Conservation (phyloP, 2,329 filamentous ascomycete species). For the Sphaceloma murrayae region DNA sequence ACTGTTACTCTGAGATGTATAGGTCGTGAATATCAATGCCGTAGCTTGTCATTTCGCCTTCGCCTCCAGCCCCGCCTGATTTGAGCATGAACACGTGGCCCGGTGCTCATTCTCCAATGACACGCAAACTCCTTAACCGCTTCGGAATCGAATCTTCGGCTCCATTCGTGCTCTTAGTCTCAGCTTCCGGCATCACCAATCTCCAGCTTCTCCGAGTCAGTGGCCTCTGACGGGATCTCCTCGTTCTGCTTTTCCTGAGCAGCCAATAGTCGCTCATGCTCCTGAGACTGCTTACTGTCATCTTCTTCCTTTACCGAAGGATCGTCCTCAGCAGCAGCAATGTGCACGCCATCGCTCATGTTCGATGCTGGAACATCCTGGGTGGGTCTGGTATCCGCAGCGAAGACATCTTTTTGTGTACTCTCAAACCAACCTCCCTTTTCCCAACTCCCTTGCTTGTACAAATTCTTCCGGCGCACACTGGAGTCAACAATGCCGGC, state of each 20-base stretch:
- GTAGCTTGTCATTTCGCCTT: too few relatives aligned
- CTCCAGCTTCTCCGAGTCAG: neutral
- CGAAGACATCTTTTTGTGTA: slow-evolving; percentile 30
- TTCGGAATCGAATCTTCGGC: too few relatives aligned
- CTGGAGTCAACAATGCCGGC: slow-evolving; percentile 56
- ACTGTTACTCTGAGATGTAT: too few relatives aligned
- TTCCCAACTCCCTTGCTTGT: slow-evolving; percentile 67
- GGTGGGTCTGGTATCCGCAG: slow-evolving; percentile 31
- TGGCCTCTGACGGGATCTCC: neutral
- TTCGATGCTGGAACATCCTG: slow-evolving; percentile 20
- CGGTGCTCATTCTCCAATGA: too few relatives aligned
- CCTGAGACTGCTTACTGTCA: slow-evolving; percentile 26
- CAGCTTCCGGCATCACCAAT: neutral
- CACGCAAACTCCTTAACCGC: too few relatives aligned
- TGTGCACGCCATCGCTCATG: slow-evolving; percentile 25
- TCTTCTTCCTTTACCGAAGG: slow-evolving; percentile 28
- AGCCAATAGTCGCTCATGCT: slow-evolving; percentile 26
- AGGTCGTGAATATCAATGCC: too few relatives aligned
- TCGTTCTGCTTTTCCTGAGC: slow-evolving; percentile 13
- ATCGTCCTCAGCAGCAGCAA: slow-evolving; percentile 27
- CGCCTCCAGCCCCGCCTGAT: too few relatives aligned
- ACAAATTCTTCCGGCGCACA: slow-evolving; percentile 53
- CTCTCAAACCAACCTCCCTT: slow-evolving; percentile 70
- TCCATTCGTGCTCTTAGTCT: too few relatives aligned
- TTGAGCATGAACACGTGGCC: too few relatives aligned